Conservation (phyloP, 1,139 yeast genomes). For the Kurtzmaniella quercitrusa region DNA sequence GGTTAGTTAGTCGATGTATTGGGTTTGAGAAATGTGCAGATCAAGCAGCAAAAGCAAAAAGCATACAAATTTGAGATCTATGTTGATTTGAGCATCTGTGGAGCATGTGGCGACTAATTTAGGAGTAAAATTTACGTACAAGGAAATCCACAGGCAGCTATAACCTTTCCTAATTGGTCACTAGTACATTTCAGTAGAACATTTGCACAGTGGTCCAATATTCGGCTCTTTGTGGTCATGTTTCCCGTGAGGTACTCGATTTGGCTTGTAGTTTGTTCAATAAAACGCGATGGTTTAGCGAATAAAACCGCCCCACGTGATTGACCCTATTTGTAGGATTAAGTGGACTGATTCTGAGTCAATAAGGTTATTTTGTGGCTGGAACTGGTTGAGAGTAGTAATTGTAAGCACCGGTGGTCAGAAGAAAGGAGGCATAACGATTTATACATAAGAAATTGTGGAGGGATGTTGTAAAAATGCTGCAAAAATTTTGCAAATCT, state of each 20-base stretch:
- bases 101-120: too few relatives aligned
- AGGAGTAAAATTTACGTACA: conserved; percentile 1
- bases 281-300: neutral
- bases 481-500: too few relatives aligned
- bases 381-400: too few relatives aligned
- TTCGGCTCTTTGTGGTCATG: neutral
- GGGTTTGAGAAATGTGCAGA: neutral
- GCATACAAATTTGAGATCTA: too few relatives aligned
- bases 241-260: neutral
- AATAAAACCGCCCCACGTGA: too few relatives aligned
- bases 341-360: too few relatives aligned
- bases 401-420: too few relatives aligned
- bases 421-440: too few relatives aligned
- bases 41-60: neutral
- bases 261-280: neutral
- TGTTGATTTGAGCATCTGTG: neutral
- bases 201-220: neutral
- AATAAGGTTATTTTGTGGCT: too few relatives aligned
- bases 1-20: conserved; percentile 2
- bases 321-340: too few relatives aligned
- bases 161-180: conserved; percentile 2
- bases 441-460: too few relatives aligned
- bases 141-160: conserved; percentile 6
- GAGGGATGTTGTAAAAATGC: too few relatives aligned
- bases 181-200: conserved; percentile 6